phyloP scores from a whole-genome alignment of 139 green algal species.

The Closterium sp. region DNA sequence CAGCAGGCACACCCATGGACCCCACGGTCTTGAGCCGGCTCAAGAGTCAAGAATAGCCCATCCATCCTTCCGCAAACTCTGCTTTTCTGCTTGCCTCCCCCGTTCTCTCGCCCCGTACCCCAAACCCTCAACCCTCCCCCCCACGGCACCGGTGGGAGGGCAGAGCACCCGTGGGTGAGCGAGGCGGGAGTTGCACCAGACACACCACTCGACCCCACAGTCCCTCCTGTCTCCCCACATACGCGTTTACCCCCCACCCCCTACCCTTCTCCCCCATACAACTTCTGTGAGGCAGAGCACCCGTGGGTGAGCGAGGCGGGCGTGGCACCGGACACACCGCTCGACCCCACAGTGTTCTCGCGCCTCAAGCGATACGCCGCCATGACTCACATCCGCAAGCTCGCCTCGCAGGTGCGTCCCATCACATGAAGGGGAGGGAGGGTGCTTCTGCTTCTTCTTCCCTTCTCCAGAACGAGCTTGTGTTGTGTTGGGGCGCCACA shows the following conservation, averaged over 20 bases:
- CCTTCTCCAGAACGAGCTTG: too few species aligned
- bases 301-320: constrained; percentile 88
- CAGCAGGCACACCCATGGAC: neutral
- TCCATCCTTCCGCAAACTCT: too few species aligned
- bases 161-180: constrained; percentile 86
- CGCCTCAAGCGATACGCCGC: constrained; percentile 82
- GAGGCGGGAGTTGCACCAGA: constrained; percentile 75
- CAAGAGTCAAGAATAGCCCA: too few species aligned
- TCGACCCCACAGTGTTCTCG: constrained; percentile 77
- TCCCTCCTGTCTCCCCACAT: constrained; percentile 44
- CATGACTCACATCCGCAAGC: neutral
- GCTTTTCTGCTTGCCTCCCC: neutral
- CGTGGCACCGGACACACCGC: constrained; percentile 67
- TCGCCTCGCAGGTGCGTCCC: constrained; percentile 90
- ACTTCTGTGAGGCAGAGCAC: constrained; percentile 58
- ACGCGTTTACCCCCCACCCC: neutral
- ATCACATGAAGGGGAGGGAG: too few species aligned
- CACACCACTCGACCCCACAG: constrained; percentile 71
- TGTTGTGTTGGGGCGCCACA: too few species aligned
- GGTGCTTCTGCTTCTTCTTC: too few species aligned
- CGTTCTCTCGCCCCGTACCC: neutral
- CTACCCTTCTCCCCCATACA: neutral
- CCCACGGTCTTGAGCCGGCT: neutral
- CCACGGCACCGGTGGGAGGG: neutral
- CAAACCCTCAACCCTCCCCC: neutral